Base-by-base conservation (phyloP, 2,329 filamentous ascomycete genomes). In the Aspergillus bombycis region DNA sequence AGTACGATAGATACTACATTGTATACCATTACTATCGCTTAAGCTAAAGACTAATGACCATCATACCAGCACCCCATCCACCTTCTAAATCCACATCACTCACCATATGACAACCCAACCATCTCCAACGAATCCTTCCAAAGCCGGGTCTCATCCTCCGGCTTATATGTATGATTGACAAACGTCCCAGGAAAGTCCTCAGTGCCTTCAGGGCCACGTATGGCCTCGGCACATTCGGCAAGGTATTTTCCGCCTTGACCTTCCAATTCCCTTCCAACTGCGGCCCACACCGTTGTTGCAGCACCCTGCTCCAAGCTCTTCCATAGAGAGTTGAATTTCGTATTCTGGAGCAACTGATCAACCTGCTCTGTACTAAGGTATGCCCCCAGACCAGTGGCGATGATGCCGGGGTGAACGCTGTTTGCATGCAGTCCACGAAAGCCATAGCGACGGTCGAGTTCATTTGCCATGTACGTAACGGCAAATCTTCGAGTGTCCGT, bases 401-500 rank as follows among this genome's bases (percentile, higher is more conserved):
- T 58, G 2, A 43, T 45, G 9, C 85, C 84, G 0, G 84, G 85
- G 60, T 85, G 81, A 7, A 85, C 60, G 23, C 76, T 77, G 19
- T 75, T 70, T 0, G 77, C 82, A 58, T 83, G 83, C 0, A 87
- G 65, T 2, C 81, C 79, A 4, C 73, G 68, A 0, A 70, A 30
- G 2, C 80, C 82, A 65, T 84, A 86, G 0, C 77, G 77, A 1
- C 84, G 77, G 36, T 86, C 83, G 30, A 86, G 77, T 61, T 85
- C 78, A 63, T 82, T 84, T 4, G 84, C 80, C 58, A 83, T 80
- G 65, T 79, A 83, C 21, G 86, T 78, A 62, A 83, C 85, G 14
- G 85, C 84, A 0, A 79, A n/a, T 78, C 67, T 87, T 88, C 57
- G 77, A 75, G 65, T 84, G 80, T 0, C 76, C 80, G 62, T 87